Evolutionary conservation across 108 stramenopile species (phyloP), one percentile per base, ranked within the genome.

Genomic region (Skeletonema marinoi): DNA sequence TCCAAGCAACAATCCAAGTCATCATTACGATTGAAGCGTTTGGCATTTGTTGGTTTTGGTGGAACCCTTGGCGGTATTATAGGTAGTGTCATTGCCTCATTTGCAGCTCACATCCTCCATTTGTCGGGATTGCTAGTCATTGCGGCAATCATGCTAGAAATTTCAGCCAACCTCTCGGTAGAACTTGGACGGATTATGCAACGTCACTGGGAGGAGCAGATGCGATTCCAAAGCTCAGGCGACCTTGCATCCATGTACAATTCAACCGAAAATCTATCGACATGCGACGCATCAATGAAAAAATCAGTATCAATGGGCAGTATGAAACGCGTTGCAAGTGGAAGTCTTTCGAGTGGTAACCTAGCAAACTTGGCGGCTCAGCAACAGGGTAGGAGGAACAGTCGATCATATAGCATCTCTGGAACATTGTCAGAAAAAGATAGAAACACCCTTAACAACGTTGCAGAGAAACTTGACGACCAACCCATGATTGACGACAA

Each of bases 121-220:
- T 54, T 96, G 4, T 85, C 93, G 1, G 93, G 93, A 33, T 66
- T 96, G 35, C 81, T 96, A 33, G 42, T 93, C 39, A 60, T 93
- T 9, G 89, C 95, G 13, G 90, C 92, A 51, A 25, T 89, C 16
- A 51, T 96, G 44, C 81, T 96, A 65, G 90, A 91, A 75, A 51
- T 92, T 31, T 87, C 88, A 16, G 93, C 93, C 25, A 82, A 94
- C 69, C 72, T 92, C 17, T 90, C 91, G 12, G 88, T 94, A 50
- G 92, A 94, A 83, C 70, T 96, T 16, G 96, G 96, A 17, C 74
- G 84, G 59, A 93, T 96, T 17, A 96, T 96, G 93, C 90, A 92
- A 73, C 81, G 85, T 17, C 91, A 94, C 72, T 94, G 96, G 96
- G 88, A 92, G 65, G 92, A 93, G 60, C 89, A 95, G 67, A 86